phyloP scores from a whole-genome alignment of 2,329 filamentous ascomycete genomes.

The Anthostomella pinea region DNA sequence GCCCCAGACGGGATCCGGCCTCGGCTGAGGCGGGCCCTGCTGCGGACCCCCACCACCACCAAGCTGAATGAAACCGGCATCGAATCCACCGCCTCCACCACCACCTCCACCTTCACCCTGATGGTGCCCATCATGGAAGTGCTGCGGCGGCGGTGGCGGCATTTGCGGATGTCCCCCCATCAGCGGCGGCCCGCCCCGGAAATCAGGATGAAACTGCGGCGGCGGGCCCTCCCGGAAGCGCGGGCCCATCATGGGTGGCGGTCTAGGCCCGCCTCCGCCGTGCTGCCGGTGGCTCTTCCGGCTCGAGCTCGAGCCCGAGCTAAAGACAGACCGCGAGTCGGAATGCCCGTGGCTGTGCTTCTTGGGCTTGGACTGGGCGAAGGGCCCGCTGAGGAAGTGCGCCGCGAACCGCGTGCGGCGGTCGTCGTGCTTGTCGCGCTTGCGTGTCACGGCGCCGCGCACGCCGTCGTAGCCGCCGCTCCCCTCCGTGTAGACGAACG shows the following conservation, averaged over 20 bases:
- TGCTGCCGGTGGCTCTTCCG: conserved; percentile 8
- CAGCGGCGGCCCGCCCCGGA: conserved; percentile 7
- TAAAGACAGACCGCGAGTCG: no score
- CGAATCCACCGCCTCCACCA: conserved; percentile 22
- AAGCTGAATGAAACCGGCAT: conserved; percentile 28
- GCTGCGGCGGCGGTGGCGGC: conserved; percentile 12
- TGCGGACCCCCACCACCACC: conserved; percentile 14
- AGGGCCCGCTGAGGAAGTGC: conserved; percentile 31
- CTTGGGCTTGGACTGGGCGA: conserved; percentile 23
- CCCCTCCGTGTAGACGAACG: conserved; percentile 29
- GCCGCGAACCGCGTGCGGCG: conserved; percentile 23
- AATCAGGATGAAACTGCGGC: conserved; percentile 10
- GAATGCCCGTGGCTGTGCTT: conserved; percentile 17
- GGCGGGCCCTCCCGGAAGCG: conserved; percentile 5
- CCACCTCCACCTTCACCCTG: no score
- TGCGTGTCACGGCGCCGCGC: conserved; percentile 28
- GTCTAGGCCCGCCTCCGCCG: conserved; percentile 7
- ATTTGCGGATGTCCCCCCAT: conserved; percentile 13
- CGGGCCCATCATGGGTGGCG: neutral
- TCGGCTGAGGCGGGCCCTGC: conserved; percentile 13
- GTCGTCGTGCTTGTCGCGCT: conserved; percentile 23
- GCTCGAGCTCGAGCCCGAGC: conserved; percentile 13
- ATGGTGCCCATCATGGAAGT: no score
- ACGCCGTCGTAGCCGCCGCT: conserved; percentile 24
- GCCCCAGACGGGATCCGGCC: conserved; percentile 16